Percentiles rank a stretch among this genome's conserved stretches.
Conservation (phyloP, 495 filamentous ascomycete genomes). For the Penicillium alfredii region DNA sequence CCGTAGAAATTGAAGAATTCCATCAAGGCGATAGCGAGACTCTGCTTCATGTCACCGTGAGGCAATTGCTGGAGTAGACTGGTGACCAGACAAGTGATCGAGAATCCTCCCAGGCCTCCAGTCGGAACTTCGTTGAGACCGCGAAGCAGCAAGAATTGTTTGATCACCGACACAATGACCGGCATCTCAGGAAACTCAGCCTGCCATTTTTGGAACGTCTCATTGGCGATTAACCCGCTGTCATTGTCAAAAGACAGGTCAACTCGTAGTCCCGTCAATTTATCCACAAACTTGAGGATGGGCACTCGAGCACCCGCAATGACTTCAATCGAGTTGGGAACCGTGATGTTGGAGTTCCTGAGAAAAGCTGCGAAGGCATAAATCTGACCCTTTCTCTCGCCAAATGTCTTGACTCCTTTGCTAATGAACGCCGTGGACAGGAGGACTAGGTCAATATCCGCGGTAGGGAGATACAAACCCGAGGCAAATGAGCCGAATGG, state of each 20-base stretch:
- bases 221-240: slow-evolving; percentile 68
- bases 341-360: slow-evolving; percentile 40
- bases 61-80: slow-evolving; percentile 76
- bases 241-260: slow-evolving; percentile 94
- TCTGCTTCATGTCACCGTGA: slow-evolving; percentile 51
- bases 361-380: slow-evolving; percentile 50
- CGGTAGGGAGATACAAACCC: slow-evolving; percentile 82
- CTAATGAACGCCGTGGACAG: slow-evolving; percentile 57
- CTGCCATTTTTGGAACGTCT: slow-evolving; percentile 76
- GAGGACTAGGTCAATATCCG: slow-evolving; percentile 90
- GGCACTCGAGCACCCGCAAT: slow-evolving; percentile 79
- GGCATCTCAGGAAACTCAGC: slow-evolving; percentile 74
- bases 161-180: slow-evolving; percentile 74
- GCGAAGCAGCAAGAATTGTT: slow-evolving; percentile 85
- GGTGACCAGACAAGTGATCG: slow-evolving; percentile 87
- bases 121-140: slow-evolving; percentile 82
- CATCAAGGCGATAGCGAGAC: slow-evolving; percentile 73
- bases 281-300: slow-evolving; percentile 84
- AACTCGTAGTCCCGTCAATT: slow-evolving; percentile 63
- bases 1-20: slow-evolving; percentile 88
- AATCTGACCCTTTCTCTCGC: slow-evolving; percentile 41
- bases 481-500: slow-evolving; percentile 90
- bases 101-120: slow-evolving; percentile 92
- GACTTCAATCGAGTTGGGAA: slow-evolving; percentile 49
- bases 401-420: slow-evolving; percentile 35